phyloP scores from a whole-genome alignment of 108 stramenopile genomes.

The Chaetoceros muelleri region DNA sequence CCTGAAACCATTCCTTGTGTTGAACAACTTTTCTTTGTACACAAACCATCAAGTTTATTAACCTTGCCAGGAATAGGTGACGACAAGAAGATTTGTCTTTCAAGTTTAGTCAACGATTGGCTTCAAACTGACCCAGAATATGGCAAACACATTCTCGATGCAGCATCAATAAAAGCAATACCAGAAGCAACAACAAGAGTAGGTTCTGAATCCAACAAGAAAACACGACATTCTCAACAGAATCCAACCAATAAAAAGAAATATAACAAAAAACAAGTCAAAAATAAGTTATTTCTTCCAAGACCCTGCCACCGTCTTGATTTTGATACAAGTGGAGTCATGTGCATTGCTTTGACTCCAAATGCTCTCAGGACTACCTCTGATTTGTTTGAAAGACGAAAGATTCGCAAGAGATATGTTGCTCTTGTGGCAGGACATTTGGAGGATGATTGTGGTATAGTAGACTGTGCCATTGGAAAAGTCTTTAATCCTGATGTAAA shows the following conservation, averaged over 20 bases:
- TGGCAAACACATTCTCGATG: too few relatives aligned
- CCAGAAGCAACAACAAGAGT: too few relatives aligned
- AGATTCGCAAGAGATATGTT: slow-evolving; percentile 36
- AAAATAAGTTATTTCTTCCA: slow-evolving; percentile 19
- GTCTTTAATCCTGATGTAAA: slow-evolving; percentile 14
- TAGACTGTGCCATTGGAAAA: slow-evolving; percentile 37
- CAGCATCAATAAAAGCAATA: too few relatives aligned
- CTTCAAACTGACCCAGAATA: neutral
- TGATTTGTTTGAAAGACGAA: slow-evolving; percentile 33
- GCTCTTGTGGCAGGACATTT: slow-evolving; percentile 41
- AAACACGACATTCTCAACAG: too few relatives aligned
- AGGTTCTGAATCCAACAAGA: too few relatives aligned
- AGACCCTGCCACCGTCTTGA: slow-evolving; percentile 61
- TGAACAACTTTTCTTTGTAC: neutral
- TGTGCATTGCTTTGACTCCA: slow-evolving; percentile 37
- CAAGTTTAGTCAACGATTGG: neutral
- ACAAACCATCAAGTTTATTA: neutral
- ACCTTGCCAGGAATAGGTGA: neutral
- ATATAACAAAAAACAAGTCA: slow-evolving; percentile 2
- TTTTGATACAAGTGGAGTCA: slow-evolving; percentile 50
- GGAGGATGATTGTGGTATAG: slow-evolving; percentile 12
- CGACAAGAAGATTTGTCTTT: neutral
- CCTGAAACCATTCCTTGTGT: neutral
- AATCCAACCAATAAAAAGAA: slow-evolving; percentile 6
- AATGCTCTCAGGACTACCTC: slow-evolving; percentile 25